phyloP scores from a whole-genome alignment of 768 basidiomycete species.

The Rhodocollybia butyracea region DNA sequence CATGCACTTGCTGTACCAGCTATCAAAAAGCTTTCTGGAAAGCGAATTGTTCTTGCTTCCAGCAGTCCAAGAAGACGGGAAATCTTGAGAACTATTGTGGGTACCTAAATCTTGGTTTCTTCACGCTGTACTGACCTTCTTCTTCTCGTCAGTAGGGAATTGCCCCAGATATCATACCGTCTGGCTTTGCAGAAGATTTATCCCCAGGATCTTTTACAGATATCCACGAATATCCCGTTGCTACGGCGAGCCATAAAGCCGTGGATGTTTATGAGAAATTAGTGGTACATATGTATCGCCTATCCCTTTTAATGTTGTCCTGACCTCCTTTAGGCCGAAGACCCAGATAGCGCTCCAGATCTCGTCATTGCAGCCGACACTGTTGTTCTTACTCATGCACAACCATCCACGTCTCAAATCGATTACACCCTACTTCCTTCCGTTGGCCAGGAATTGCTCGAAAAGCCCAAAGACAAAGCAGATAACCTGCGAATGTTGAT shows the following conservation, averaged over 20 bases:
- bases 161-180: slow-evolving; percentile 67
- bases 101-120: slow-evolving; percentile 23
- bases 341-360: slow-evolving; percentile 71
- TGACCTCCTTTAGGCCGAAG: slow-evolving; percentile 31
- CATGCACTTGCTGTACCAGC: slow-evolving; percentile 62
- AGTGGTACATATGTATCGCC: slow-evolving; percentile 41
- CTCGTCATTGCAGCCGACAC: slow-evolving; percentile 94
- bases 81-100: slow-evolving; percentile 74
- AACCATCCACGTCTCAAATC: slow-evolving; percentile 53
- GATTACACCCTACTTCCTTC: slow-evolving; percentile 53
- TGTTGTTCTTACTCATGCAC: slow-evolving; percentile 80
- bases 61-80: slow-evolving; percentile 83
- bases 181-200: slow-evolving; percentile 80
- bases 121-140: not conserved
- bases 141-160: slow-evolving; percentile 27
- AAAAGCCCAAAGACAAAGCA: slow-evolving; percentile 77
- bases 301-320: not conserved
- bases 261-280: slow-evolving; percentile 86
- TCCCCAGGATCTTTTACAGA: slow-evolving; percentile 64
- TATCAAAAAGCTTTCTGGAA: slow-evolving; percentile 65
- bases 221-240: slow-evolving; percentile 69
- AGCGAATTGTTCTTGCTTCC: slow-evolving; percentile 83
- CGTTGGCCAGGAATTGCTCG: slow-evolving; percentile 70
- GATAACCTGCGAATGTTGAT: slow-evolving; percentile 88
- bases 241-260: slow-evolving; percentile 76